Evolutionary conservation across 2,329 filamentous ascomycete genomes (phyloP), one percentile per base, ranked within the genome.

Genomic region (Fusarium agapanthi): DNA sequence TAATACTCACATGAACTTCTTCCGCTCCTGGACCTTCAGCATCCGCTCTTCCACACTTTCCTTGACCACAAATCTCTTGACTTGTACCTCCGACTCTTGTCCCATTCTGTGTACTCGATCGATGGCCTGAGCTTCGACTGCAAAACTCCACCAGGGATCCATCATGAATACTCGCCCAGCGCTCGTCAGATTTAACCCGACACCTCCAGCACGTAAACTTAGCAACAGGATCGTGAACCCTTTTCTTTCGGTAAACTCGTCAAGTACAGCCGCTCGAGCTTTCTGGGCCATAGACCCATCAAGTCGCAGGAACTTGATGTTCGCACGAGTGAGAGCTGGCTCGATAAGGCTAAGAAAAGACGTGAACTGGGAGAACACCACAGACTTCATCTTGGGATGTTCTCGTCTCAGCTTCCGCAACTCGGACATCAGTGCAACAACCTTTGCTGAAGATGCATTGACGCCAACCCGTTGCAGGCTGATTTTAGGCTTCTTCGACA

Each of bases 81-180:
- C 95, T 62, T 90, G 89, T 5, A 99, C 96, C 77, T 95, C 93
- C 22, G 90, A 88, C 55, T 93, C 91, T 81, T 99, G 96, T 0
- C 96, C 96, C 93, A 99, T 98, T 14, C 96, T 90, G 84, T 99
- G 96, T 38, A 99, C 95, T 3, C 96, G 93, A 84, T 99, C 96
- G 78, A 99, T 98, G 14, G 96, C 96, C 82, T 99, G 96, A 10
- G 95, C 94, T 83, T 99, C 96, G 18, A 98, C 92, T 0, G 96
- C 95, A 82, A 95, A 99, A 79, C 93, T 97, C 96, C 96, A 99
- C 96, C 96, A 99, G 0, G 96, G 96, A 81, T 99, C 96, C 96
- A 99, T 98, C 93, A 99, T 97, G 84, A 92, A 99, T 10, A 99
- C 97, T 60, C 93, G 87, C 72, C 92, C 94, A 11, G 96, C 96